Base-by-base conservation (phyloP, 1,284 basidiomycete genomes). In the Kwoniella shivajii region DNA sequence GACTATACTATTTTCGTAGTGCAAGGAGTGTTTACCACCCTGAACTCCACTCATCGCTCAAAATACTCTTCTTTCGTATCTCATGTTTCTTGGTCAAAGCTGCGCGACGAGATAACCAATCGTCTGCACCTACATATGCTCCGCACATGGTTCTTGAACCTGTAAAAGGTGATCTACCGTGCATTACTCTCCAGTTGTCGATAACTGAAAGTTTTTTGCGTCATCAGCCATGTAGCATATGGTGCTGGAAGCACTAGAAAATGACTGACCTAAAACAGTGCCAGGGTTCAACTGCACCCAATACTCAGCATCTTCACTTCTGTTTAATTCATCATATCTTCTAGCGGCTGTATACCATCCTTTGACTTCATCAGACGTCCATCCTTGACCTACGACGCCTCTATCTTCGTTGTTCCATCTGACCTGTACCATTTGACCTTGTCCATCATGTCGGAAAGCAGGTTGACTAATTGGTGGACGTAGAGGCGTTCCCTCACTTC, bases 401-500 rank as follows among this genome's bases (percentile, higher is more conserved):
- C 95, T 81, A 75, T 99, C 95, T 67, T 95, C 90, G 60, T 93
- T 95, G 73, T 98, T 99, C 90, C 93, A 98, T 39, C 94, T 79
- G 13, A 97, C 87, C 62, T 91, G 86, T 1, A 82, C 76, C 0
- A 98, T 81, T 52, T 87, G 84, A 0, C 86, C 86, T 2, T 76
- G 57, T 0, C 75, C 64, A 59, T 90, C 86, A 67, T 92, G 88
- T n/a, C 82, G 80, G 37, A 81, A 67, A 0, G 89, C 82, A 0
- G 92, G 88, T 55, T 73, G 63, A 50, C 56, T 64, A 74, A 74
- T 6, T 83, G 86, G 45, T 0, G 89, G 88, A 2, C 82, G 82
- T 64, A 90, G 88, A 3, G 92, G 68, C 0, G 82, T 81, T 0
- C 80, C 82, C 0, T 81, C 76, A 60, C 91, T 90, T 1, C 93